Conservation (phyloP, 140 eudicot genomes). For the Oenanthe javanica region DNA sequence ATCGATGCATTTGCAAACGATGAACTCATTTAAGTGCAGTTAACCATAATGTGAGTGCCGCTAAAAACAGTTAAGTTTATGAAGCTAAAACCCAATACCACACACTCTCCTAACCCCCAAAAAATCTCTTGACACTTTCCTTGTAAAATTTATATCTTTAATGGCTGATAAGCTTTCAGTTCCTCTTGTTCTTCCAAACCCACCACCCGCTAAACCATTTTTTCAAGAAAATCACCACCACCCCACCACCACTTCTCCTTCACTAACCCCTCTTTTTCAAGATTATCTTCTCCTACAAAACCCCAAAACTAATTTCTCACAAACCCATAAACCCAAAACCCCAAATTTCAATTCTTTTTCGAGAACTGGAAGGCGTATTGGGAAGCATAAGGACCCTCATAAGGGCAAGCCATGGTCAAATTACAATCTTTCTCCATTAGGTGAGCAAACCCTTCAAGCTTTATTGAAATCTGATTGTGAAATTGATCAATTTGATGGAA, state of each 20-base stretch:
- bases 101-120: background rate
- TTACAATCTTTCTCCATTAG: constrained; percentile 51
- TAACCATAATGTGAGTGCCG: too few species aligned
- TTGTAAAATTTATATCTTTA: background rate
- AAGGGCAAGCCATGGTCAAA: constrained; percentile 78
- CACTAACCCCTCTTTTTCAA: constrained; percentile 11
- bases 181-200: constrained; percentile 13
- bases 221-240: constrained; percentile 7
- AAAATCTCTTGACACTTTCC: background rate
- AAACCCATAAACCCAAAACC: constrained; percentile 17
- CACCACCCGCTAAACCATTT: background rate
- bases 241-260: constrained; percentile 6
- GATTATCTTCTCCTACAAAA: constrained; percentile 8
- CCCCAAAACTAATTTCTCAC: background rate
- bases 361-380: constrained; percentile 38
- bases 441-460: constrained; percentile 48
- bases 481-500: constrained; percentile 22
- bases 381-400: constrained; percentile 57
- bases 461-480: constrained; percentile 36
- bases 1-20: too few species aligned
- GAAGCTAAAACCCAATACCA: background rate
- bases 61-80: background rate
- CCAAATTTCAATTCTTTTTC: constrained; percentile 21
- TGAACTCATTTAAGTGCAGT: too few species aligned
- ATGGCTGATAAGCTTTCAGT: constrained; percentile 15